A percentile compares a stretch with the other conserved stretches of the same genome.
phyloP scores from a whole-genome alignment of 2,329 filamentous ascomycete species.

The Trichoderma asperellum region DNA sequence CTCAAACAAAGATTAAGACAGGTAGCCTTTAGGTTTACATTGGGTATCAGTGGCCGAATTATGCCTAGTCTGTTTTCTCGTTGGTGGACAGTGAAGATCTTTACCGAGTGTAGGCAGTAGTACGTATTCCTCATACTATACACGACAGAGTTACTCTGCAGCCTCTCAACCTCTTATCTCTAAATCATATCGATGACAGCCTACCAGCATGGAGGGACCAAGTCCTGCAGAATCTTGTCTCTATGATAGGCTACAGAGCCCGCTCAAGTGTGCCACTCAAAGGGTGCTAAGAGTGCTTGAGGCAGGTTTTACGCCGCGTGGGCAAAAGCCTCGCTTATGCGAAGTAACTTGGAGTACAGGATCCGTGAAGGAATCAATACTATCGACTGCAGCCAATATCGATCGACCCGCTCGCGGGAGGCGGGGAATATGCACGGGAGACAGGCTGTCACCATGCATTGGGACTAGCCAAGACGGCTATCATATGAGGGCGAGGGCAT shows the following conservation, averaged over 20 bases:
- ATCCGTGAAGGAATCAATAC: neutral
- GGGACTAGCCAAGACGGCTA: slow-evolving; percentile 17
- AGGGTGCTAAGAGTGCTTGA: neutral
- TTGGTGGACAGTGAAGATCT: neutral
- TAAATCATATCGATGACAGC: neutral
- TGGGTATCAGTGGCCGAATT: neutral
- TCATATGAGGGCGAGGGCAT: neutral
- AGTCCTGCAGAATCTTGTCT: neutral
- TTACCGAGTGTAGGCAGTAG: neutral
- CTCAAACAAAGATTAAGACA: neutral
- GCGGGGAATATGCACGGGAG: slow-evolving; percentile 25
- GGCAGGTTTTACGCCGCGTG: slow-evolving; percentile 14
- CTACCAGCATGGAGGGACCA: neutral
- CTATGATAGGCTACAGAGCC: neutral
- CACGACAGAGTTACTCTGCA: neutral
- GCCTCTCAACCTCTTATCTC: neutral
- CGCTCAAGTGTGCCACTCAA: neutral
- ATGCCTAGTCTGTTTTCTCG: neutral
- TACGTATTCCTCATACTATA: neutral
- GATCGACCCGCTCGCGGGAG: slow-evolving; percentile 26
- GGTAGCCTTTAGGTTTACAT: neutral
- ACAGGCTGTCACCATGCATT: slow-evolving; percentile 5
- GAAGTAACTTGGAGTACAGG: neutral
- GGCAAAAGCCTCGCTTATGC: neutral
- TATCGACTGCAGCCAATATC: slow-evolving; percentile 21